Percentiles rank a stretch among this genome's conserved stretches.
Conservation (phyloP, 192 early-diverging fungal genomes). For the Backusella tuberculispora region DNA sequence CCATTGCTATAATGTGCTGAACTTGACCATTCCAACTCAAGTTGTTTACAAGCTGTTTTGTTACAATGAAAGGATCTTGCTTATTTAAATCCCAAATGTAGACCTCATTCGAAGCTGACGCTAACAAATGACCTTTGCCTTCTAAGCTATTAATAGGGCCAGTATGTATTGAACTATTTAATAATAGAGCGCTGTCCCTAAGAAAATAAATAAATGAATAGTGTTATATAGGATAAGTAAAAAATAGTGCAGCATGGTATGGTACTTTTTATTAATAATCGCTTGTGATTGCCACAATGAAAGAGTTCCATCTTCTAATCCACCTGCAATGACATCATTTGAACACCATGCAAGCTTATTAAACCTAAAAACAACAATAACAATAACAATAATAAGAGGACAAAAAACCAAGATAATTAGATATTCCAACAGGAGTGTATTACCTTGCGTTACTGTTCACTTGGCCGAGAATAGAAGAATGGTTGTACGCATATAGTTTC, state of each 20-base stretch:
- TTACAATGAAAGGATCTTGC: slow-evolving; percentile 78
- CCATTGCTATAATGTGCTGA: slow-evolving; percentile 90
- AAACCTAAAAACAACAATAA: slow-evolving; percentile 59
- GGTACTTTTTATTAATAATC: slow-evolving; percentile 65
- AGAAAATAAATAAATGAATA: background rate
- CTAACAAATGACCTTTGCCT: slow-evolving; percentile 89
- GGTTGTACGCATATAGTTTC: slow-evolving; percentile 73
- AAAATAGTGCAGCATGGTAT: too few species aligned
- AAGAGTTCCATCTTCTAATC: slow-evolving; percentile 94
- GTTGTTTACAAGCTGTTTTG: slow-evolving; percentile 85
- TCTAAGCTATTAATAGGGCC: slow-evolving; percentile 90
- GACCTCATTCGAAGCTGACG: slow-evolving; percentile 85
- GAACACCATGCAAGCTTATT: slow-evolving; percentile 88
- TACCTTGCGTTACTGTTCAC: slow-evolving; percentile 68
- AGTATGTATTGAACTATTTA: slow-evolving; percentile 70
- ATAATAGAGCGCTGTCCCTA: background rate
- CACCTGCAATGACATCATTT: slow-evolving; percentile 86
- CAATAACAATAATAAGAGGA: background rate
- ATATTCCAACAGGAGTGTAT: background rate
- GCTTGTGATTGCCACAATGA: slow-evolving; percentile 82
- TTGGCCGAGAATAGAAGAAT: slow-evolving; percentile 38
- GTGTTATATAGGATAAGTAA: background rate
- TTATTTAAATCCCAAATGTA: slow-evolving; percentile 95
- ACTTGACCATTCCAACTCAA: slow-evolving; percentile 88
- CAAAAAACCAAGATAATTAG: background rate